phyloP scores from a whole-genome alignment of 202 grass and related monocot genomes.

The Bolboschoenoplectus hybrid region DNA sequence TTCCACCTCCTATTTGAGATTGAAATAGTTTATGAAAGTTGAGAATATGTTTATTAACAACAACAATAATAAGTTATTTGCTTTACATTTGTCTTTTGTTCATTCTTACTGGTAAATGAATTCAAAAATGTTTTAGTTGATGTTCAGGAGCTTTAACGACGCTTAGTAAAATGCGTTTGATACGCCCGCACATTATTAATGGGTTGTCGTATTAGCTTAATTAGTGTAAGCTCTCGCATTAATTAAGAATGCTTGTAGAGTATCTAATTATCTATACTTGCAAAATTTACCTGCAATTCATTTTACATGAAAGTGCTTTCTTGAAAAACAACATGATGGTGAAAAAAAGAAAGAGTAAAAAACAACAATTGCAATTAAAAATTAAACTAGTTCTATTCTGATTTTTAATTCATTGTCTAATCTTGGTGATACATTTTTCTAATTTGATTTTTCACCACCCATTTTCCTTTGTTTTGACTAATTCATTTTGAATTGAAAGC shows the following conservation, averaged over 20 bases:
- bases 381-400: background rate
- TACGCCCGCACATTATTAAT: background rate
- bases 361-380: background rate
- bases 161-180: background rate
- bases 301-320: background rate
- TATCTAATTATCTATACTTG: too few relatives aligned
- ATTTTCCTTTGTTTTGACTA: background rate
- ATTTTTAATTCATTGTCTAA: background rate
- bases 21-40: background rate
- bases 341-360: background rate
- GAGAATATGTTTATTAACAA: background rate
- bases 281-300: background rate
- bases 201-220: background rate
- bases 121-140: constrained; percentile 3
- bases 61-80: background rate
- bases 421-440: background rate
- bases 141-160: background rate
- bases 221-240: background rate
- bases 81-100: constrained; percentile 9
- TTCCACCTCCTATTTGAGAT: background rate
- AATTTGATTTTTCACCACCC: background rate
- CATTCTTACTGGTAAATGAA: background rate
- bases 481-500: background rate
- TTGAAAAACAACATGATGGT: background rate
- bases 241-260: background rate